Evolutionary conservation across 2,329 filamentous ascomycete genomes (phyloP), one percentile per base, ranked within the genome.

Genomic region (Cladorrhinum sp.): DNA sequence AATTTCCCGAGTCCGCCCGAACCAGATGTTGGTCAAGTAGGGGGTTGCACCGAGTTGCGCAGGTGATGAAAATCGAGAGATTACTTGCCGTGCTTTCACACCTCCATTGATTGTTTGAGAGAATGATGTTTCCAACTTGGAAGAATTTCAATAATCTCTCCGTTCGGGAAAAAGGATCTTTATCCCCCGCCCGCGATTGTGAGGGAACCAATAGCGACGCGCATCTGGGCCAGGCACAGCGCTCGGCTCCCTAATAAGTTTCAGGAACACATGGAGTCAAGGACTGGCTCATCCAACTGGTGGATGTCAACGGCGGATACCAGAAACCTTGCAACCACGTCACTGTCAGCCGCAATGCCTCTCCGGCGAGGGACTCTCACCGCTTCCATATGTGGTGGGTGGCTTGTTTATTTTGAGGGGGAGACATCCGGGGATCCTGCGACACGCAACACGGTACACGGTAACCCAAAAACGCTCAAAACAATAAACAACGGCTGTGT

Each of bases 261-360:
- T 65, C 63, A 65, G 63, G 63, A 65, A 65, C 63, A 28, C 39
- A 14, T 54, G 36, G 51, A n/a, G 42, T 52, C 24, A 33, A 30
- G 50, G 26, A 36, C 33, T 10, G 33, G 33, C 23, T 42, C 46
- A 51, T n/a, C 39, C 26, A 39, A n/a, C 50, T 24, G 53, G 55
- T 55, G 58, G 60, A 60, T 54, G 28, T 59, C 49, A 51, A 48
- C 50, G 46, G 53, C 23, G 23, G 20, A 23, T 48, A 24, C 39
- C 23, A 57, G 26, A 51, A 24, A 28, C 49, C 49, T 28, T 39
- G 36, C 48, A 28, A 54, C 33, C 30, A 59, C 30, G 49, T 59
- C 57, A 54, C 57, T 33, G 21, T 57, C 54, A 57, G 54, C 54
- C 54, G 54, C 54, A 57, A 49, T 9, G 12, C 33, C 33, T 16